Conservation (phyloP, 306 rosid species). For the Quercus gilva region DNA sequence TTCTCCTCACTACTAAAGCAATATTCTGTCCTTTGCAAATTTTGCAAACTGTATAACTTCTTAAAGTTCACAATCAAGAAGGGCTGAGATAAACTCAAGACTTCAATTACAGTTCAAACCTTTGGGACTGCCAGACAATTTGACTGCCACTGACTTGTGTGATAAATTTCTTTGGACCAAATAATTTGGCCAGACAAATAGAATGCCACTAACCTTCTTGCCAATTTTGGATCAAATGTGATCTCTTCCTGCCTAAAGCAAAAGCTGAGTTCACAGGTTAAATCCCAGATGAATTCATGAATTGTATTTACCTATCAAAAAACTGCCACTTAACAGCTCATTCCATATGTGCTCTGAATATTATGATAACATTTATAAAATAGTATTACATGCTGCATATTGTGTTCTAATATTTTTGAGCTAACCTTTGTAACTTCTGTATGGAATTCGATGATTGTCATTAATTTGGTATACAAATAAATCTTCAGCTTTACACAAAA, state of each 20-base stretch:
- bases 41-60: neutral
- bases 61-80: neutral
- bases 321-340: neutral
- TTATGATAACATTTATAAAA: neutral
- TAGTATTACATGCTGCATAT: neutral
- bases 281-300: neutral
- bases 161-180: too few species aligned
- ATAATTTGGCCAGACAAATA: too few species aligned
- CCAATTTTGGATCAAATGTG: neutral
- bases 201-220: neutral
- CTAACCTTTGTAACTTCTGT: neutral
- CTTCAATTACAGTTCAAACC: neutral
- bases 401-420: neutral
- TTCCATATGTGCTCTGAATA: neutral
- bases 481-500: neutral
- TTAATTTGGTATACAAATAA: neutral
- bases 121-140: neutral
- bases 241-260: neutral
- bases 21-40: neutral
- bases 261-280: too few species aligned
- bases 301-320: neutral
- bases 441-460: neutral
- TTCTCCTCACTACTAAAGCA: neutral
- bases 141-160: neutral
- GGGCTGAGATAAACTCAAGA: neutral